Base-by-base conservation (phyloP, 371 early-diverging fungal species). In the Paraphysoderma sedebokerense region DNA sequence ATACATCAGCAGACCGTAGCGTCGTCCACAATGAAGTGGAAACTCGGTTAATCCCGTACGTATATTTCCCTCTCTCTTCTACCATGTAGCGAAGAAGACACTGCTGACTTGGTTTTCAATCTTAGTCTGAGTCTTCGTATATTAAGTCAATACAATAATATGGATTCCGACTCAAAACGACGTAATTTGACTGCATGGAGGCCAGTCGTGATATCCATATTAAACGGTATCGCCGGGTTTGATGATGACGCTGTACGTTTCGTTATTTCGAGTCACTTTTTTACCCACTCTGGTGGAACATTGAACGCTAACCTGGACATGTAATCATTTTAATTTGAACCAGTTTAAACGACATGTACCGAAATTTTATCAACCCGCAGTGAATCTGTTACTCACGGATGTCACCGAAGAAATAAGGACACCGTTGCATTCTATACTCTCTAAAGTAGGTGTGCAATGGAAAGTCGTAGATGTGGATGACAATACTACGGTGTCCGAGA, bases 131-230 rank as follows among this genome's bases (percentile, higher is more conserved):
- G 63, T 33, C 48, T 49, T 32, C 59, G 58, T 26, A 64, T 72
- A 28, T 46, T 74, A 20, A 34, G 32, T n/a, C 54, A 61, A n/a
- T 72, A 62, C 58, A 67, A 66, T 50, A 49, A 53, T 12, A 41
- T 71, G 11, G 74, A 74, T 39, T 59, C 67, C 3, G 67, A 69
- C 32, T 52, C 68, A 26, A 68, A 67, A 41, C 50, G 61, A 33
- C 57, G 69, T 19, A 72, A 68, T 52, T 57, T 66, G 11, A 53
- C 56, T n/a, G 61, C 69, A 0, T 74, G 75, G 75, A 50, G 61
- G 32, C 75, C 75, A 5, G 72, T 74, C 11, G 64, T 74, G 8
- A 62, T 65, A 7, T 59, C 61, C 46, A 68, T 74, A 31, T 51
- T 74, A 36, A 68, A 62, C 38, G 63, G 68, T 1, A 29, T 71